phyloP scores from a whole-genome alignment of 495 filamentous ascomycete genomes.

The Parathielavia hyrcaniae region DNA sequence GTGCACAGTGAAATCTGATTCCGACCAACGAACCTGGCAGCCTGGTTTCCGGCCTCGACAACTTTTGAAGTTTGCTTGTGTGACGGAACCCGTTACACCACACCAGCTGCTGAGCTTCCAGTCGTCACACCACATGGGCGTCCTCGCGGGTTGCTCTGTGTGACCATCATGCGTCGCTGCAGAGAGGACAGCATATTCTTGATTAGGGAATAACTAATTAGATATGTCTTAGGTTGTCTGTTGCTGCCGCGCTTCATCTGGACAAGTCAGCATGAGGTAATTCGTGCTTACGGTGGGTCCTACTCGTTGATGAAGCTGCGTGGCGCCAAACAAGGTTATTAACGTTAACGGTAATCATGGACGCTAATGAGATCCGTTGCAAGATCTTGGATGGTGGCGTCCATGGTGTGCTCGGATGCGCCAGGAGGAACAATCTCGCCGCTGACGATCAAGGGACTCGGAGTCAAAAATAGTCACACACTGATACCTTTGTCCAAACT shows the following conservation, averaged over 20 bases:
- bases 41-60: not conserved
- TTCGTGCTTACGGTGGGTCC: not conserved
- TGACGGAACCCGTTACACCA: not conserved
- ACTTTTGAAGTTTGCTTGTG: not conserved
- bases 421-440: conserved; percentile 13
- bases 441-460: conserved; percentile 14
- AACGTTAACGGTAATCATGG: conserved; percentile 21
- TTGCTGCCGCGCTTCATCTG: not conserved
- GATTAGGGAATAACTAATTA: not conserved
- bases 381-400: conserved; percentile 14
- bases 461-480: conserved; percentile 11
- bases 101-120: not conserved
- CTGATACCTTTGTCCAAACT: not conserved
- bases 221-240: not conserved
- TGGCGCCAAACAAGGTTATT: conserved; percentile 28
- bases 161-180: too few relatives aligned
- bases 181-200: too few relatives aligned
- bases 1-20: not conserved
- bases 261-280: not conserved
- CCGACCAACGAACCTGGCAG: too few relatives aligned
- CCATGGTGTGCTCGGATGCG: not conserved
- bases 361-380: conserved; percentile 16
- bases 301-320: conserved; percentile 12
- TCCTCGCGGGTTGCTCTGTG: too few relatives aligned
- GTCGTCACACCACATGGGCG: not conserved